Base-by-base conservation (phyloP, 352 stramenopile species). In the Phytophthora foliorum region DNA sequence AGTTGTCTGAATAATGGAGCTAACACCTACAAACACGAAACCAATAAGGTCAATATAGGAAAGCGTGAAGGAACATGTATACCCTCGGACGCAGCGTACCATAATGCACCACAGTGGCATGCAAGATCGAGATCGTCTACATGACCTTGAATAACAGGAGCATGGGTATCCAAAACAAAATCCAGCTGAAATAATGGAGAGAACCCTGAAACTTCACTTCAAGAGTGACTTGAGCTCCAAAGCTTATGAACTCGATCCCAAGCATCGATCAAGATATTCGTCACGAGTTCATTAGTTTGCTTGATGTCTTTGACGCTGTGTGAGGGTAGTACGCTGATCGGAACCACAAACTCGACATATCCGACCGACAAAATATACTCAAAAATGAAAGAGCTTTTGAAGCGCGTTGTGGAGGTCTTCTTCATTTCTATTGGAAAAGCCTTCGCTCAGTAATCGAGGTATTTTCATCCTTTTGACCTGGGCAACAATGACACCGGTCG, bases 161-260 rank as follows among this genome's bases (percentile, higher is more conserved):
- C 19, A 6, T 81, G 67, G 0, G 31, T 67, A 50, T 84, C 74
- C 9, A 82, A 56, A 21, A 80, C 68, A 44, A 84, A 81, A 1
- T 59, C 77, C 7, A 85, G 45, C 32, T 73, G 56, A 29, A 72
- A 74, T 3, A 74, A 10, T 19, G 64, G 57, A 4, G 53, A 66
- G 34, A 70, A 72, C 2, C 52, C 62, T n/a, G 7, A 82, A 74
- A 25, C 44, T 56, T 0, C 41, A 24, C 34, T 69, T 54, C 11
- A 78, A 42, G 7, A 57, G 41, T 4, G 17, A 67, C 32, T 22
- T 70, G 51, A 17, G 22, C 52, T 13, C 27, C 22, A 13, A 74
- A 58, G 1, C 31, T 25, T 16, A 52, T 34, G 21, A 45, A 25
- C 45, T 78, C 66, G 14, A 74, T 44, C 22, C 36, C 38, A n/a